Percentiles rank a stretch among this genome's conserved stretches.
Evolutionary conservation across 805 yeast species (phyloP).

Genomic region (Saturnispora sekii): DNA sequence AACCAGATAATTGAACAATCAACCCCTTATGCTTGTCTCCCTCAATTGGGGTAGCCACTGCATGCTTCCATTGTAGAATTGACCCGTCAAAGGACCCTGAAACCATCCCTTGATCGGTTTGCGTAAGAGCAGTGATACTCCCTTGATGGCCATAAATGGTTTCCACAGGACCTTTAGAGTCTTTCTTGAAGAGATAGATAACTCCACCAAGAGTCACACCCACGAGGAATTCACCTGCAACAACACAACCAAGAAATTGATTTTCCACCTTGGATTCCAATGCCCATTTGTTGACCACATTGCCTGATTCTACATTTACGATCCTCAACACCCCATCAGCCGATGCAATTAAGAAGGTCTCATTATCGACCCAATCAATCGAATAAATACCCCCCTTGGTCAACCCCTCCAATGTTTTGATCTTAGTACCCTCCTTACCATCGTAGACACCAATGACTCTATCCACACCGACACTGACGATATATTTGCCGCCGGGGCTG

Average conservation of each 20-base stretch:
- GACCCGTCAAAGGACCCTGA: conserved; percentile 84
- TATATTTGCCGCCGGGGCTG: conserved; percentile 68
- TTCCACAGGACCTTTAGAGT: conserved; percentile 28
- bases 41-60: conserved; percentile 27
- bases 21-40: conserved; percentile 52
- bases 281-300: conserved; percentile 40
- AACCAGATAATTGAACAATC: conserved; percentile 36
- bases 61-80: conserved; percentile 48
- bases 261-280: conserved; percentile 39
- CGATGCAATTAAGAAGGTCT: conserved; percentile 68
- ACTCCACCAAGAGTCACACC: conserved; percentile 68
- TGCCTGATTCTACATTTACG: conserved; percentile 43
- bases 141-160: conserved; percentile 72
- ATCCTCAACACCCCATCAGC: conserved; percentile 71
- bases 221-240: conserved; percentile 55
- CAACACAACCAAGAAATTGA: conserved; percentile 62
- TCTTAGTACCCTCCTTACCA: conserved; percentile 74
- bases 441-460: conserved; percentile 69
- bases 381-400: conserved; percentile 81
- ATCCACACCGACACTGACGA: conserved; percentile 81
- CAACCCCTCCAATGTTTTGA: conserved; percentile 37
- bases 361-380: conserved; percentile 55
- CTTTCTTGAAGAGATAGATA: conserved; percentile 46
- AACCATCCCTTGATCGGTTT: conserved; percentile 20
- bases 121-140: conserved; percentile 54